These are phyloP conservation scores for Trematosphaeria pertusa DNA, from an alignment of 2,329 filamentous ascomycete genomes.

Conservation along the genomic window DNA sequence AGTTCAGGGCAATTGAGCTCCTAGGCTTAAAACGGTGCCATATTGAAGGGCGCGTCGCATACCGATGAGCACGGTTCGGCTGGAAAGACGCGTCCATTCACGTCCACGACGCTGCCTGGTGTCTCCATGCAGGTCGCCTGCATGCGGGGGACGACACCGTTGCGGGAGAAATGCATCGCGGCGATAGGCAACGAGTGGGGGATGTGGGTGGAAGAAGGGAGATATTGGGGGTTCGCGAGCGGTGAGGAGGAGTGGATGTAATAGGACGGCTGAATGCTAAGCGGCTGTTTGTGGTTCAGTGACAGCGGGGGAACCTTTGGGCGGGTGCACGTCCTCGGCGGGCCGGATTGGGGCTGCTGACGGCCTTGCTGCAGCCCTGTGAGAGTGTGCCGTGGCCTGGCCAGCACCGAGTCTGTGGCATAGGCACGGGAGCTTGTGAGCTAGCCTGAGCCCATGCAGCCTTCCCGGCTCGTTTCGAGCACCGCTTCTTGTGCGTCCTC, in stretches of 20 bases:
- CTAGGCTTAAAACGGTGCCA: not conserved
- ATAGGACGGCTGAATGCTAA: constrained; percentile 4
- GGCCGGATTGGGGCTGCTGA: too few relatives aligned
- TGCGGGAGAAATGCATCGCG: constrained; percentile 3
- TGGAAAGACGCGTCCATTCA: too few relatives aligned
- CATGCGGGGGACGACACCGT: constrained; percentile 4
- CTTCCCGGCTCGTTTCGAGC: constrained; percentile 28
- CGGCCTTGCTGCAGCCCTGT: constrained; percentile 17
- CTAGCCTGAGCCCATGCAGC: constrained; percentile 3
- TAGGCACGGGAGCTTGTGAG: constrained; percentile 17
- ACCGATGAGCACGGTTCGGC: too few relatives aligned
- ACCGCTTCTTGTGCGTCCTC: constrained; percentile 28
- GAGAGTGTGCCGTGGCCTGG: constrained; percentile 1
- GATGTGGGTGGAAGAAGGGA: constrained; percentile 1
- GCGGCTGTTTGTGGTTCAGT: not conserved
- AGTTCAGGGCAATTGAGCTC: too few relatives aligned
- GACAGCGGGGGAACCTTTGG: too few relatives aligned
- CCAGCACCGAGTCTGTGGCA: constrained; percentile 8
- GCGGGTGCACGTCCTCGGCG: too few relatives aligned
- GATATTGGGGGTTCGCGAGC: constrained; percentile 6
- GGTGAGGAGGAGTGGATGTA: too few relatives aligned
- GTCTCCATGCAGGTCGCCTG: constrained; percentile 5
- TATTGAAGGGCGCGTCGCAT: not conserved
- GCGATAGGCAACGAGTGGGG: constrained; percentile 5
- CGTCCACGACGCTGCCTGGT: too few relatives aligned